Conservation (phyloP, 179 eudicot genomes). For the Dionaea muscipula region DNA sequence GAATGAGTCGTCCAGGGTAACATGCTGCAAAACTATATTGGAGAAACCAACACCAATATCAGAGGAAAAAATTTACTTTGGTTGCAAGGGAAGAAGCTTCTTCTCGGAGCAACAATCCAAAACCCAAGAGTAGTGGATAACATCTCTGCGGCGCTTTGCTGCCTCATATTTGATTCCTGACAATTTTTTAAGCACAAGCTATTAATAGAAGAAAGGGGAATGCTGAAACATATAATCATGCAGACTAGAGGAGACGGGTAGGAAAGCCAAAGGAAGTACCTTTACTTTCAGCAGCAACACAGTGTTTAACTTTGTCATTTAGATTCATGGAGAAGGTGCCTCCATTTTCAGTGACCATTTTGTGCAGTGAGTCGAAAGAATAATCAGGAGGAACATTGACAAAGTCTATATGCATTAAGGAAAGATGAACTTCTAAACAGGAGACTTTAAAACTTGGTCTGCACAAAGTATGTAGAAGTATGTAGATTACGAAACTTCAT, state of each 20-base stretch:
- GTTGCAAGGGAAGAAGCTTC: constrained; percentile 73
- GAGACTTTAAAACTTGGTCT: neutral
- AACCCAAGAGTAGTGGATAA: constrained; percentile 82
- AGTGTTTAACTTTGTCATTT: constrained; percentile 75
- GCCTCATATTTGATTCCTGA: constrained; percentile 89
- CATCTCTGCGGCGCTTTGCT: constrained; percentile 68
- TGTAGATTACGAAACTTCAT: too few species aligned
- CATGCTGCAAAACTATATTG: neutral
- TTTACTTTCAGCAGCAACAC: constrained; percentile 79
- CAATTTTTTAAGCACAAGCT: neutral
- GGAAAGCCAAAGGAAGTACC: constrained; percentile 19
- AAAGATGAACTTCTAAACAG: constrained; percentile 4
- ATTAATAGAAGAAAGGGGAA: neutral
- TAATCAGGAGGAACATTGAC: constrained; percentile 54
- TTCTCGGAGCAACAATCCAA: constrained; percentile 67
- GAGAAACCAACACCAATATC: neutral
- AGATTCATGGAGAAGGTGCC: constrained; percentile 92
- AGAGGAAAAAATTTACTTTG: constrained; percentile 31
- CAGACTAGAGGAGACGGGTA: neutral
- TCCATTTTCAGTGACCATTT: constrained; percentile 81
- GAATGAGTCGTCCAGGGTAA: neutral
- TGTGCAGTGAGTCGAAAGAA: constrained; percentile 64
- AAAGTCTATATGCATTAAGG: constrained; percentile 51
- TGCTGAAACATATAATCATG: neutral
- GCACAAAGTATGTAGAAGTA: neutral